These are phyloP conservation scores for Lachancea nothofagi DNA, from an alignment of 805 yeast genomes.

Conservation along the genomic window DNA sequence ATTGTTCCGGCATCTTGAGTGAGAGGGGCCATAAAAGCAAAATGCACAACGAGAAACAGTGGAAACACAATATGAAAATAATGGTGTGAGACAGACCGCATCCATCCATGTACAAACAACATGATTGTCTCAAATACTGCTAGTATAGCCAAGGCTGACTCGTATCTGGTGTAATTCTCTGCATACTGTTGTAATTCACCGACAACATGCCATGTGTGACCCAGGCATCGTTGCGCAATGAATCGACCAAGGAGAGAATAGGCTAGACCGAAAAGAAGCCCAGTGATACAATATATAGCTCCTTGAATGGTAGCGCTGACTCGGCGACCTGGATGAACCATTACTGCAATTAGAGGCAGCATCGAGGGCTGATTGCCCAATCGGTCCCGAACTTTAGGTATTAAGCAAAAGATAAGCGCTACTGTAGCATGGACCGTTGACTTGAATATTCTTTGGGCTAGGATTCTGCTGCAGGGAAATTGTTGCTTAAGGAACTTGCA, in stretches of 20 bases:
- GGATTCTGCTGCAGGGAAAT: slow-evolving; percentile 31
- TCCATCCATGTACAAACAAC: slow-evolving; percentile 46
- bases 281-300: slow-evolving; percentile 37
- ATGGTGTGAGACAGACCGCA: slow-evolving; percentile 43
- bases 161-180: slow-evolving; percentile 30
- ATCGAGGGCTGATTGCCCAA: slow-evolving; percentile 41
- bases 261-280: slow-evolving; percentile 39
- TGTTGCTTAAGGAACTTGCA: slow-evolving; percentile 11
- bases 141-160: slow-evolving; percentile 40
- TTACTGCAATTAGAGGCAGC: slow-evolving; percentile 42
- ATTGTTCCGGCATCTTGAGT: slow-evolving; percentile 28
- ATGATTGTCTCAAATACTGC: slow-evolving; percentile 42
- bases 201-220: slow-evolving; percentile 23
- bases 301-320: slow-evolving; percentile 44
- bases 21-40: slow-evolving; percentile 39
- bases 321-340: slow-evolving; percentile 47
- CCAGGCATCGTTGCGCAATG: slow-evolving; percentile 37
- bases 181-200: slow-evolving; percentile 31
- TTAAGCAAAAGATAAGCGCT: slow-evolving; percentile 39
- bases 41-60: slow-evolving; percentile 46
- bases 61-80: slow-evolving; percentile 45
- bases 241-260: slow-evolving; percentile 39
- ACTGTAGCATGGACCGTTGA: slow-evolving; percentile 37
- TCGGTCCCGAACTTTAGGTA: slow-evolving; percentile 32
- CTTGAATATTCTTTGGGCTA: slow-evolving; percentile 37